Evolutionary conservation across 1,139 yeast genomes (phyloP), one percentile per base, ranked within the genome.

Genomic region (Yamadazyma sp.): DNA sequence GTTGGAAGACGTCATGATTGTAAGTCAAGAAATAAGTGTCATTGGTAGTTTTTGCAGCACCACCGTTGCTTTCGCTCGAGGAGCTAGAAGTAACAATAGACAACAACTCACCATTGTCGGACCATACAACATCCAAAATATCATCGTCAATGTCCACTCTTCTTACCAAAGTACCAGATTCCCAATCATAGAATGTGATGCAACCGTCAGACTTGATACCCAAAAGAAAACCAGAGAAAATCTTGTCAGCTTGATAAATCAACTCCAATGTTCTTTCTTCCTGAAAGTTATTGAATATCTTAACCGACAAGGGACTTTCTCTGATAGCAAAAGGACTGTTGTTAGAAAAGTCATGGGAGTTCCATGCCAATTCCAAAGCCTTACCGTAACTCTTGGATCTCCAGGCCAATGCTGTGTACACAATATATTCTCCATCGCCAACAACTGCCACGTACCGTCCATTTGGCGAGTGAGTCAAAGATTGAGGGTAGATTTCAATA

Each of bases 371-470:
- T 57, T 89, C 97, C 42, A 81, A 68, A 12, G 96, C 97, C 42
- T 80, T 76, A 47, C 97, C 98, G 61, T 87, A 92, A 36, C 90
- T 78, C 66, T 89, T 92, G 52, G 94, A 89, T 69, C 98, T 81
- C 98, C 98, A 92, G 2, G 97, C 97, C 55, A 94, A 77, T 1
- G 98, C 94, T 6, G 97, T 89, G 67, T 92, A 94, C 41, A 94
- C 84, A 53, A 92, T 88, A 61, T 88, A 92, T 64, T 92, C 98
- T 44, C 97, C 97, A 66, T 94, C 98, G 57, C 99, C 99, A 41
- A 94, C 86, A 34, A 92, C 97, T 18, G 97, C 86, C 29, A 90
- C 97, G 60, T 86, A 92, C 64, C 97, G 82, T 44, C 99, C 99
- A 59, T 94, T 92, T 45, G 97, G 97, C 29, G 97, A 90, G 63